These are phyloP conservation scores for Rostrohypoxylon terebratum DNA, from an alignment of 495 filamentous ascomycete species.

Conservation along the genomic window DNA sequence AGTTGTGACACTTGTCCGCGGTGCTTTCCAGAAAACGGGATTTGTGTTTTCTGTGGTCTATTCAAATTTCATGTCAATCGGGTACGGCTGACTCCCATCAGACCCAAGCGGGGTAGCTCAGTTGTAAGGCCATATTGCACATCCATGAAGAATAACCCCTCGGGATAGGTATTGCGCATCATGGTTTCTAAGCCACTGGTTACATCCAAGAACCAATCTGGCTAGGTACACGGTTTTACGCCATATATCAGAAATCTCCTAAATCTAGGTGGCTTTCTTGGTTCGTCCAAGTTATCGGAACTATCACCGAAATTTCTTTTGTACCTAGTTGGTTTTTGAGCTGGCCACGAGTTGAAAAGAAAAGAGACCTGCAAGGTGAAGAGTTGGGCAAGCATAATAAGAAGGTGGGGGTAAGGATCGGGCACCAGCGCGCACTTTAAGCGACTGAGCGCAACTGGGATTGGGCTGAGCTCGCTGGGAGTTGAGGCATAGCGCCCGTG, in stretches of 20 bases:
- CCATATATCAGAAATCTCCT: background rate
- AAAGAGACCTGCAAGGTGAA: background rate
- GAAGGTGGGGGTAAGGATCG: background rate
- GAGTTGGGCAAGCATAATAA: slow-evolving; percentile 1
- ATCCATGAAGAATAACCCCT: background rate
- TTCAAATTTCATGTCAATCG: background rate
- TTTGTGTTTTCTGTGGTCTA: background rate
- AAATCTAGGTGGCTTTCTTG: background rate
- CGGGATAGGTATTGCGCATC: background rate
- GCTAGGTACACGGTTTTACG: background rate
- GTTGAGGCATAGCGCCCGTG: slow-evolving; percentile 13
- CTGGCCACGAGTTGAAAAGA: background rate
- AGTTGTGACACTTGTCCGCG: slow-evolving; percentile 3
- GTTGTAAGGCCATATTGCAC: background rate
- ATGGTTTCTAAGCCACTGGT: slow-evolving; percentile 2
- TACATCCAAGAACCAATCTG: background rate
- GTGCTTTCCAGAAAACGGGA: background rate
- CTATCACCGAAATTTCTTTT: background rate
- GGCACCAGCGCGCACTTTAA: slow-evolving; percentile 13
- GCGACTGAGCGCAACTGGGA: background rate
- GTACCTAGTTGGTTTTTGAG: background rate
- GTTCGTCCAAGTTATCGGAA: slow-evolving; percentile 1
- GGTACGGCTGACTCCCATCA: background rate
- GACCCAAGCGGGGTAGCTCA: slow-evolving; percentile 21
- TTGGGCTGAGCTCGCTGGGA: background rate